These are phyloP conservation scores for Cicer bijugum DNA, from an alignment of 306 rosid genomes.

Conservation along the genomic window DNA sequence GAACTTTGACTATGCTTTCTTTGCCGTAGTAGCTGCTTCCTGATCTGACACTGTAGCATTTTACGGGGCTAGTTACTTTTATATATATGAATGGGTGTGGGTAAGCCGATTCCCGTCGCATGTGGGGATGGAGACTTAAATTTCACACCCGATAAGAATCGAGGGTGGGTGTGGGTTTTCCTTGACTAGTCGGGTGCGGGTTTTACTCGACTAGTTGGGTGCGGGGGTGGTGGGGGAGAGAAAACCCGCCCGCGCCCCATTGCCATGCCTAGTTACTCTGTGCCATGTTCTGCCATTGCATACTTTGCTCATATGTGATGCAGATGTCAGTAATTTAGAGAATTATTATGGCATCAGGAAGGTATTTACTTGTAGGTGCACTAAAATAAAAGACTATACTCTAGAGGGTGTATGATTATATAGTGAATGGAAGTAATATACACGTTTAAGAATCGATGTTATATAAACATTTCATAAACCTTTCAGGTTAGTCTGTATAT, in stretches of 20 bases:
- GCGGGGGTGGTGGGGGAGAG: too few relatives aligned
- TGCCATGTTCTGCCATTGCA: neutral
- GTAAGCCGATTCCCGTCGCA: too few relatives aligned
- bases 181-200: too few relatives aligned
- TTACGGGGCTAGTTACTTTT: constrained; percentile 1
- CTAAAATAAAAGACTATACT: constrained; percentile 14
- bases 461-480: constrained; percentile 22
- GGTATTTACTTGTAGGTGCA: constrained; percentile 25
- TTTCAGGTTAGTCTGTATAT: constrained; percentile 25
- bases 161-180: too few relatives aligned
- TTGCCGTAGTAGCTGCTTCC: constrained; percentile 6
- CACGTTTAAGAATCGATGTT: constrained; percentile 29
- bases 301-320: constrained; percentile 20
- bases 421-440: constrained; percentile 18
- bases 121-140: too few relatives aligned
- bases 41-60: constrained; percentile 17
- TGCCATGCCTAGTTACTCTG: neutral
- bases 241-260: too few relatives aligned
- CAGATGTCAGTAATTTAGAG: constrained; percentile 23
- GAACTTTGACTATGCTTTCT: constrained; percentile 1
- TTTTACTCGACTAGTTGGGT: too few relatives aligned
- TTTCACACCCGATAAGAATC: too few relatives aligned
- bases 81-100: too few relatives aligned
- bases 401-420: constrained; percentile 8
- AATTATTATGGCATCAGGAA: constrained; percentile 32